Percentiles rank a stretch among this genome's conserved stretches.
Conservation (phyloP, 495 filamentous ascomycete genomes). For the Talaromyces thailandensis region DNA sequence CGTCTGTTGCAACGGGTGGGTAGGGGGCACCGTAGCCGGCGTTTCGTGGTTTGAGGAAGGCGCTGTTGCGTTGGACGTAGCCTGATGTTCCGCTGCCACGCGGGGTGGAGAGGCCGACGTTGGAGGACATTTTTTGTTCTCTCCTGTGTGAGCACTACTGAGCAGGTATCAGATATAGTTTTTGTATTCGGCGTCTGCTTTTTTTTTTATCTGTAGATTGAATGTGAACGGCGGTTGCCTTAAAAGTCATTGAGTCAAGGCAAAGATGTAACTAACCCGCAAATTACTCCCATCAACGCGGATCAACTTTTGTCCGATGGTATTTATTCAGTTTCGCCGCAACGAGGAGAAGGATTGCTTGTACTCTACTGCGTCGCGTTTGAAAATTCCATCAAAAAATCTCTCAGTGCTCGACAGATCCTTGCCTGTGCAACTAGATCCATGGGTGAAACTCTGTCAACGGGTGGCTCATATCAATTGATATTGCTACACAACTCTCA, state of each 20-base stretch:
- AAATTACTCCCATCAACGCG: neutral
- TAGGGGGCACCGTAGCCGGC: constrained; percentile 43
- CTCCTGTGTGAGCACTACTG: neutral
- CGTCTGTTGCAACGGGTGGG: constrained; percentile 25
- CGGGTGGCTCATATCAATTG: neutral
- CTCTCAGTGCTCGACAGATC: no score
- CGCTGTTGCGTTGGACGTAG: constrained; percentile 92
- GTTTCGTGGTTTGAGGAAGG: constrained; percentile 72
- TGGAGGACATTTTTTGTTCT: constrained; percentile 90
- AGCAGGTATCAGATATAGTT: no score
- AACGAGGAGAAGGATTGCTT: neutral
- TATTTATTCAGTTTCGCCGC: neutral
- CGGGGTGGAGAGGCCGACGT: constrained; percentile 94
- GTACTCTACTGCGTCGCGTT: neutral
- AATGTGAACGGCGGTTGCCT: neutral
- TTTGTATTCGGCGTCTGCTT: neutral
- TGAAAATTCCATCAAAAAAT: no score
- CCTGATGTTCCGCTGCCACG: constrained; percentile 93
- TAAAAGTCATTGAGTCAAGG: neutral
- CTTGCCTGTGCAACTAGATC: neutral
- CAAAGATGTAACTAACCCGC: neutral
- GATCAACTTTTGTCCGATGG: neutral
- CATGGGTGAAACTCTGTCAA: neutral
- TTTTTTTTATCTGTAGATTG: neutral
- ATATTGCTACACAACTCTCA: no score